phyloP scores from a whole-genome alignment of 495 filamentous ascomycete genomes.

The Penicillium daleae region DNA sequence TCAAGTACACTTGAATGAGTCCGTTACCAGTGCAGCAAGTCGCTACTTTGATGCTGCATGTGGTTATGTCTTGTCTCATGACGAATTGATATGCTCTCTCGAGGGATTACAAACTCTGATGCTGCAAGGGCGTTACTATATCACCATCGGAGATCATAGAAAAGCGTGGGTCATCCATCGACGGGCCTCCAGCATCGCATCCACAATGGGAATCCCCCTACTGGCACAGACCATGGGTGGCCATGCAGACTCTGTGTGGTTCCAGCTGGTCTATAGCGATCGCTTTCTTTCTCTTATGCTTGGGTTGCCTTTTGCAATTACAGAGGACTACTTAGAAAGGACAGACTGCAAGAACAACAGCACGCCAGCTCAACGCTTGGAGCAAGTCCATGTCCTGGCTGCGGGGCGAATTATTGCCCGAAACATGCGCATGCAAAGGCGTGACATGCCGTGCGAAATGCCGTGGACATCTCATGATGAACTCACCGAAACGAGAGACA shows the following conservation, averaged over 20 bases:
- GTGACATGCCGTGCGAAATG: slow-evolving; percentile 23
- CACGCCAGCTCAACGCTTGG: slow-evolving; percentile 36
- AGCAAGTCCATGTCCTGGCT: slow-evolving; percentile 35
- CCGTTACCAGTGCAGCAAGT: slow-evolving; percentile 32
- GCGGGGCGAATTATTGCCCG: slow-evolving; percentile 42
- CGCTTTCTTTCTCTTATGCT: slow-evolving; percentile 49
- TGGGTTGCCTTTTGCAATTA: slow-evolving; percentile 47
- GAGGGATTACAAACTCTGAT: slow-evolving; percentile 55
- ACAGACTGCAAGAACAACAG: slow-evolving; percentile 1
- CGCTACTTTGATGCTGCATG: slow-evolving; percentile 42
- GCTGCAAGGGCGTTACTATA: slow-evolving; percentile 46
- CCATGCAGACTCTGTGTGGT: slow-evolving; percentile 43
- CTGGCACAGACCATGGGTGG: slow-evolving; percentile 4
- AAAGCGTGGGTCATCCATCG: slow-evolving; percentile 46
- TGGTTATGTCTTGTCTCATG: slow-evolving; percentile 50
- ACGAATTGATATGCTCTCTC: slow-evolving; percentile 51
- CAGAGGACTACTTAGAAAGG: slow-evolving; percentile 22
- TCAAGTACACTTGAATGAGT: slow-evolving; percentile 33
- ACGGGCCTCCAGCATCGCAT: slow-evolving; percentile 46
- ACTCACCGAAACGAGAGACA: slow-evolving; percentile 41
- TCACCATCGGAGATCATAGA: slow-evolving; percentile 47
- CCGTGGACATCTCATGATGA: slow-evolving; percentile 32
- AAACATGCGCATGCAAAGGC: slow-evolving; percentile 49
- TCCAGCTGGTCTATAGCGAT: slow-evolving; percentile 45
- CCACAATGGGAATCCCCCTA: slow-evolving; percentile 39